phyloP scores from a whole-genome alignment of 2,329 filamentous ascomycete genomes.

The Metarhizium robertsii region DNA sequence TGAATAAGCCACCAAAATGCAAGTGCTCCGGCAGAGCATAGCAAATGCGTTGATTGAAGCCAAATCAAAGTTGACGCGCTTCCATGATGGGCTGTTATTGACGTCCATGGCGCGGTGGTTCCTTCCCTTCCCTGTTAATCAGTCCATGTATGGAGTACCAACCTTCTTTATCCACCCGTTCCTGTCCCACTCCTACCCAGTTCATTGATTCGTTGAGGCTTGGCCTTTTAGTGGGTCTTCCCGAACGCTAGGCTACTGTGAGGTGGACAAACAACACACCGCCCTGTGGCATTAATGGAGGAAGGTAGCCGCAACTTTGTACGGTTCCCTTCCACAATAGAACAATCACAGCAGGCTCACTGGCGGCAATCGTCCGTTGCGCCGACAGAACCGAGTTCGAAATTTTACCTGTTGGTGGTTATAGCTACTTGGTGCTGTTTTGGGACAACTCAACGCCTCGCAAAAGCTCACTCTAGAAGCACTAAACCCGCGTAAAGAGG shows the following conservation, averaged over 20 bases:
- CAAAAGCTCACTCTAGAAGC: too few relatives aligned
- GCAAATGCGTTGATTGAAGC: not conserved
- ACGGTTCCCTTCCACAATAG: too few relatives aligned
- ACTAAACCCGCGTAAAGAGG: too few relatives aligned
- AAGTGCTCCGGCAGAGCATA: not conserved
- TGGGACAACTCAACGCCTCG: too few relatives aligned
- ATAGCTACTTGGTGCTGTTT: too few relatives aligned
- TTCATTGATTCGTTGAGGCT: not conserved
- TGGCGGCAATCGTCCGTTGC: too few relatives aligned
- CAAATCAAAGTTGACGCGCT: not conserved
- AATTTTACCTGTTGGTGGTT: too few relatives aligned
- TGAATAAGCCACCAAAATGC: not conserved
- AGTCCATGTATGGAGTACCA: not conserved
- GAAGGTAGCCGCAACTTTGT: too few relatives aligned
- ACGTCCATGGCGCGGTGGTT: constrained; percentile 1
- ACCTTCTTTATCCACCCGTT: not conserved
- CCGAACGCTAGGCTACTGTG: not conserved
- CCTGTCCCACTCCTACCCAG: not conserved
- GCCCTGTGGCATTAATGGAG: too few relatives aligned
- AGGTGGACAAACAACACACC: not conserved
- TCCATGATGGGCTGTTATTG: not conserved
- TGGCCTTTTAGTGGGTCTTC: not conserved
- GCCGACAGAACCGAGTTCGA: too few relatives aligned
- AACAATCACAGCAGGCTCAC: too few relatives aligned
- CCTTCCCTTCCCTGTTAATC: not conserved